Evolutionary conservation across 352 stramenopile species (phyloP), one percentile per base, ranked within the genome.

Genomic region (Chrysophaeum taylorii): DNA sequence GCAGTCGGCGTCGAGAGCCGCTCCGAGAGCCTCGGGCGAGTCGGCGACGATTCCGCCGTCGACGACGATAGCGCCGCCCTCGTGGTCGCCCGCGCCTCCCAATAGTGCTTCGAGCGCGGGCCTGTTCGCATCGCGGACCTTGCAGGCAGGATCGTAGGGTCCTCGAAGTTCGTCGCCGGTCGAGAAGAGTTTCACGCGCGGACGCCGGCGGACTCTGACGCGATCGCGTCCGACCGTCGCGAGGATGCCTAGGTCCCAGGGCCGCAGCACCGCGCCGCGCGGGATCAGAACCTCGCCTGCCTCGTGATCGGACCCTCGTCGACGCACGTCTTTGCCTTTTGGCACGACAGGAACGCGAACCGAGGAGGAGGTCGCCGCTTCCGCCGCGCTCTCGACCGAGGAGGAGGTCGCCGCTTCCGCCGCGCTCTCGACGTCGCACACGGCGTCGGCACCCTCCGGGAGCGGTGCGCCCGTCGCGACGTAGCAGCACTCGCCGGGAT

Each of bases 81-180:
- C 64, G 16, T 76, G 73, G 36, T 68, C 62, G 42, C 57, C 61
- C 48, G 76, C 77, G 23, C 61, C 70, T 25, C 64, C 36, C 38
- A 87, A 41, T 61, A 84, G 60, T 57, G 73, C 85, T 0, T 97
- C 75, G 1, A 98, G 80, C 80, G 96, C 89, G n/a, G 89, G 88
- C 12, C 92, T 85, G 74, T 98, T 98, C 61, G 86, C 92, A 79
- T 98, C 93, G 54, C 89, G 88, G 75, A 98, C 97, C 75, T 92
- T 91, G 21, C 87, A 85, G 0, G 69, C 73, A 16, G 15, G 5
- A 25, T 70, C 64, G 45, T 29, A 21, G 0, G 82, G 77, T 36
- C 87, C 76, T 0, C 95, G 76, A 0, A 98, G 80, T 79, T 98
- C 94, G 70, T 91, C 95, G 12, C 93, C 94, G 0, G 93, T 97